Base-by-base conservation (phyloP, 2,329 filamentous ascomycete species). In the Aspergillus neotritici region DNA sequence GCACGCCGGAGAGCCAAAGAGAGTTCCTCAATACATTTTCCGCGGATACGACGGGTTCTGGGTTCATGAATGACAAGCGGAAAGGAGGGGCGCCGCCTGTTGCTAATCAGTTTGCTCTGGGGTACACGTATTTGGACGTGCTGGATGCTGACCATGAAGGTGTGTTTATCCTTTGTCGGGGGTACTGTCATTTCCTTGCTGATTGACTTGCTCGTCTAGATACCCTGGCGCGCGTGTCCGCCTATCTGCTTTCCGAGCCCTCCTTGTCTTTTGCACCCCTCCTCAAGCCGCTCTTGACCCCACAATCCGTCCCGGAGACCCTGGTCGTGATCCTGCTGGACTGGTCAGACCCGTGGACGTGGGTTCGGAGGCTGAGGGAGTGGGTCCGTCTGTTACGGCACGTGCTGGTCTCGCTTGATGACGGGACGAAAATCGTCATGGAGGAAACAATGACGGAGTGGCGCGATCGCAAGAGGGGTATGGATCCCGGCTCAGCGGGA, bases 101-200 rank as follows among this genome's bases (percentile, higher is more conserved):
- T 60, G 90, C 90, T 43, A 96, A 96, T 62, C 86, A 85, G 62
- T 95, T 94, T 67, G 90, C 90, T 9, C 71, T 96, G 47, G 90
- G 90, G 40, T 96, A 96, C 65, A 95, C 90, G 41, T 96, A 95
- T 69, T 88, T 94, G 64, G 88, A 96, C 68, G 88, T 96, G 31
- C 76, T 95, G 31, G 90, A 96, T 66, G 85, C 87, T 44, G 90
- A 96, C 63, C 89, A 94, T 66, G 91, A 96, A 75, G 87, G 87
- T 89, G 43, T 68, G 30, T 17, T 29, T 13, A 6, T 4, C n/a
- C n/a, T 28, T 29, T 33, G 15, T 31, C 15, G 13, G 14, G 3
- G 14, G 37, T 32, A 14, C n/a, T n/a, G n/a, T n/a, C n/a, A n/a
- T n/a, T n/a, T n/a, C n/a, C n/a, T 34, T 31, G 32, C 21, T 15